These are phyloP conservation scores for Actinomortierella ambigua DNA, from an alignment of 371 early-diverging fungal genomes.

Conservation along the genomic window DNA sequence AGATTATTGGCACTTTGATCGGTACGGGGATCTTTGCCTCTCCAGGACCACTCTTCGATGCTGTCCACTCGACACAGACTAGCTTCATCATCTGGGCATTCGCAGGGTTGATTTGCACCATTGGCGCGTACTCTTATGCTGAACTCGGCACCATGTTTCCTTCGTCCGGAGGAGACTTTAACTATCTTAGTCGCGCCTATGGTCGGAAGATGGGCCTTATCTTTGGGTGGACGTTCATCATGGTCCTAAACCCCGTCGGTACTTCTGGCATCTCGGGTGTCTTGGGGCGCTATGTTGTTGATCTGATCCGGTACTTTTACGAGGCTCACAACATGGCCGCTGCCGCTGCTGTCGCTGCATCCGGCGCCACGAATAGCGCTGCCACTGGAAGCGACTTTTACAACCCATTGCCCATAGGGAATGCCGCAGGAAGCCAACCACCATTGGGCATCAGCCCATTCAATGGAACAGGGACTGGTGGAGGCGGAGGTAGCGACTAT, in stretches of 20 bases:
- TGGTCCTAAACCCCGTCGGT: slow-evolving; percentile 38
- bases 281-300: slow-evolving; percentile 35
- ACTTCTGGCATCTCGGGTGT: slow-evolving; percentile 43
- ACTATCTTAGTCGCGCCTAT: slow-evolving; percentile 39
- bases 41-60: slow-evolving; percentile 42
- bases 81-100: slow-evolving; percentile 46
- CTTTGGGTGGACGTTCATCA: slow-evolving; percentile 46
- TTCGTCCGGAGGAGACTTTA: slow-evolving; percentile 39
- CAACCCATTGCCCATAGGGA: too few species aligned
- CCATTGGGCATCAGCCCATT: too few species aligned
- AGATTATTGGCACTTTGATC: slow-evolving; percentile 45
- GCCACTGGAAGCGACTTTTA: too few species aligned
- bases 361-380: too few species aligned
- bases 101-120: slow-evolving; percentile 37
- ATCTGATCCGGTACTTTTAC: slow-evolving; percentile 26
- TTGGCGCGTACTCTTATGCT: slow-evolving; percentile 40
- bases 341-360: too few species aligned
- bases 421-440: too few species aligned
- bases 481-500: too few species aligned
- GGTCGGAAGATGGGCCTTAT: slow-evolving; percentile 30
- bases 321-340: too few species aligned
- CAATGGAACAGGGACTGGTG: too few species aligned
- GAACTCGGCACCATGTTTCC: slow-evolving; percentile 49
- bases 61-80: slow-evolving; percentile 36
- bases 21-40: slow-evolving; percentile 49